These are phyloP conservation scores for Kwoniella dendrophila DNA, from an alignment of 768 basidiomycete species.

Conservation along the genomic window DNA sequence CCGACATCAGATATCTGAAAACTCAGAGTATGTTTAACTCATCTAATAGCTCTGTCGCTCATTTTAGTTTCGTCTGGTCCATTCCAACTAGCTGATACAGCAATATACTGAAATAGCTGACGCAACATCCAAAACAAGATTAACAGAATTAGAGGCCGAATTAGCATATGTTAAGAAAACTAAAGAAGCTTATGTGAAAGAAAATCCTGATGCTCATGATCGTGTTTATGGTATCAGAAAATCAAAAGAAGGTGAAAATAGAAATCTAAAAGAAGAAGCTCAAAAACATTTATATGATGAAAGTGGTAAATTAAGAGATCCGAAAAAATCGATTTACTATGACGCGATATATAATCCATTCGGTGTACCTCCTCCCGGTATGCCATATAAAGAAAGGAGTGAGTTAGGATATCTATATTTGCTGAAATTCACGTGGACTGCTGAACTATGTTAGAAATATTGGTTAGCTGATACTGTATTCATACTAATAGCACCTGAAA, in stretches of 20 bases:
- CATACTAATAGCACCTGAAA: constrained; percentile 58
- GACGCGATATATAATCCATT: constrained; percentile 90
- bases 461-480: constrained; percentile 5
- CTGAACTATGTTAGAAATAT: not conserved
- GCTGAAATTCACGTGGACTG: no score
- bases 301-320: constrained; percentile 81
- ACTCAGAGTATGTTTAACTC: constrained; percentile 22
- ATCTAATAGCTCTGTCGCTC: no score
- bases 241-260: constrained; percentile 63
- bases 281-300: constrained; percentile 68
- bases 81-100: no score
- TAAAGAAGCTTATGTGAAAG: constrained; percentile 87
- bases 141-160: constrained; percentile 74
- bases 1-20: constrained; percentile 25
- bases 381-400: constrained; percentile 93
- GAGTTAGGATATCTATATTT: constrained; percentile 50
- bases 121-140: constrained; percentile 65
- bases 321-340: constrained; percentile 90
- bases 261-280: constrained; percentile 24
- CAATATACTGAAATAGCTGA: constrained; percentile 10
- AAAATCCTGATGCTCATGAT: constrained; percentile 88
- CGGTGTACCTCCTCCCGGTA: constrained; percentile 90
- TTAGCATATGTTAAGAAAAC: constrained; percentile 77
- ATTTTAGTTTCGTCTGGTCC: no score
- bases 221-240: constrained; percentile 65